Base-by-base conservation (phyloP, 768 basidiomycete genomes). In the Leccinum ochraceum region DNA sequence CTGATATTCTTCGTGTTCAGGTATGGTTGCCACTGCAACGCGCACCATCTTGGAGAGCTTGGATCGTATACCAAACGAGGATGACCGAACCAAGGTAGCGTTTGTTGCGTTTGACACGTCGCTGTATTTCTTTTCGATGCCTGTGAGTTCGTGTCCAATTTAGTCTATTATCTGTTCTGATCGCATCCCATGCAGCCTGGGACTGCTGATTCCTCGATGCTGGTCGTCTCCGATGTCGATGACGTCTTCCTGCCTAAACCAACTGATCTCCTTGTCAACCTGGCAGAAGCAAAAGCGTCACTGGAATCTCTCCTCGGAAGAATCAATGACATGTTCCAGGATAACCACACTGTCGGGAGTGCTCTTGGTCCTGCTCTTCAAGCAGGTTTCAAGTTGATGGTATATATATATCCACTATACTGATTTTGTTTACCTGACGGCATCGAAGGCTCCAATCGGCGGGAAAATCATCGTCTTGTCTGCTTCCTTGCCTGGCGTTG, bases 211-310 rank as follows among this genome's bases (percentile, higher is more conserved):
- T 87, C 95, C 0, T 84, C 86, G 5, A 98, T 99, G 95, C 86
- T 99, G 36, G 97, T 99, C 50, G 94, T 99, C 8, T 93, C 94
- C 1, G 97, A 99, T 72, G 85, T 95, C 44, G 94, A 98, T 37
- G 97, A 99, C 66, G 94, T 98, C 57, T 99, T 98, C 83, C 79
- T 99, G 26, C 97, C 97, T 3, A 95, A 96, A 76, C 97, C 97
- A 4, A 92, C 86, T 53, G 96, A 98, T 72, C 81, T 98, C n/a
- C 86, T 98, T 36, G 91, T 98, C 70, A 98, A 98, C 79, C 79
- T 98, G 61, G 83, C 86, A 13, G 97, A 98, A 77, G 83, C 89
- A 10, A 86, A 91, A 46, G 78, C 85, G 1, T 86, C 89, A 2
- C 76, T 98, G 51, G 96, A 98, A 72, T 77, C 81, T 16, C 83